These are phyloP conservation scores for Fusarium siculi DNA, from an alignment of 2,329 filamentous ascomycete genomes.

Conservation along the genomic window DNA sequence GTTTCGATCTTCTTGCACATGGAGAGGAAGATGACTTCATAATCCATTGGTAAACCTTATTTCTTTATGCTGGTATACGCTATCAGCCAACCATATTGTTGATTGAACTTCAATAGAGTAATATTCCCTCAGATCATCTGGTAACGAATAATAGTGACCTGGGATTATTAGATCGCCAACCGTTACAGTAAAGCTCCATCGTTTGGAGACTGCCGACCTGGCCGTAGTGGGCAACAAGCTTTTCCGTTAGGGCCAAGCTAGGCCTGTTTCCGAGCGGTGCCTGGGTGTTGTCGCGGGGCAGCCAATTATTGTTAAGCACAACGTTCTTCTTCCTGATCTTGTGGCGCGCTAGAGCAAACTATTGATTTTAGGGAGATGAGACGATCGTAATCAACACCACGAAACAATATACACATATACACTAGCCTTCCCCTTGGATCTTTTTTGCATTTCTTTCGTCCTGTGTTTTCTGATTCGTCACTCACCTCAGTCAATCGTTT, in stretches of 20 bases:
- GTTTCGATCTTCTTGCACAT: too few relatives aligned
- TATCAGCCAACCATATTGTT: too few relatives aligned
- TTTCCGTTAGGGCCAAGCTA: not conserved
- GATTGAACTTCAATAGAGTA: too few relatives aligned
- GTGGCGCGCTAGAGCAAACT: not conserved
- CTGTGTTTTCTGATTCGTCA: not conserved
- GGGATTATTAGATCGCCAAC: not conserved
- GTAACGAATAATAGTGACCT: not conserved
- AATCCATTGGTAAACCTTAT: too few relatives aligned
- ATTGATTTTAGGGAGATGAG: not conserved
- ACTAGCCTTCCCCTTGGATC: not conserved
- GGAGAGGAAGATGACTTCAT: too few relatives aligned
- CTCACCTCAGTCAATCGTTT: not conserved
- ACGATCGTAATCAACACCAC: not conserved
- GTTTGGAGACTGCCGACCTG: not conserved
- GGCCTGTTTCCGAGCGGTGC: not conserved
- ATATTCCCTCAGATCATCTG: not conserved
- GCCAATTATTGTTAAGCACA: not conserved
- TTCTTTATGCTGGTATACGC: too few relatives aligned
- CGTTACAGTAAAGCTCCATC: not conserved
- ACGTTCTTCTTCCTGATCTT: not conserved
- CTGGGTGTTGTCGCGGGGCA: not conserved
- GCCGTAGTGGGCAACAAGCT: not conserved
- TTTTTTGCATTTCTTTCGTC: not conserved
- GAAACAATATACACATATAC: not conserved